These are phyloP conservation scores for Didymella lethalis DNA, from an alignment of 2,329 filamentous ascomycete species.

Conservation along the genomic window DNA sequence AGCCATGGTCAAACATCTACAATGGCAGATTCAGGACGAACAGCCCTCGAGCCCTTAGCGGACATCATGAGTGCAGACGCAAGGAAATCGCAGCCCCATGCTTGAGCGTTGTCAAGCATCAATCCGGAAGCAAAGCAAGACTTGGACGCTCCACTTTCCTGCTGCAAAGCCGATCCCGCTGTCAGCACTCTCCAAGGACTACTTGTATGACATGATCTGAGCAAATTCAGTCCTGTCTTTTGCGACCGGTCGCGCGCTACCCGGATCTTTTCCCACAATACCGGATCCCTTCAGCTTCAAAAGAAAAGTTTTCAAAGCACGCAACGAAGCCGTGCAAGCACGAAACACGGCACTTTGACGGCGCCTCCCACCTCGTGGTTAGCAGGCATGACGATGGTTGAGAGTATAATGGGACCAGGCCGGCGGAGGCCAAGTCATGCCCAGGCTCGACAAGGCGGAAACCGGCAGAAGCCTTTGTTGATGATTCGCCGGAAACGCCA, in stretches of 20 bases:
- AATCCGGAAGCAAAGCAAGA: conserved; percentile 1
- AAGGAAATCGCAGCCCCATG: background rate
- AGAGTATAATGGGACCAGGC: conserved; percentile 16
- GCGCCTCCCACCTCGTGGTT: conserved; percentile 5
- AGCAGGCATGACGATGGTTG: conserved; percentile 9
- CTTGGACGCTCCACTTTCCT: conserved; percentile 9
- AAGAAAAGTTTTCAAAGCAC: conserved; percentile 4
- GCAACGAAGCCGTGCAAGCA: conserved; percentile 17
- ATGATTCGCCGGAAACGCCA: conserved; percentile 31
- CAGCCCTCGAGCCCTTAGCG: background rate
- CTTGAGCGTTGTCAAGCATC: conserved; percentile 6
- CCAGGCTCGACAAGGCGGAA: conserved; percentile 39
- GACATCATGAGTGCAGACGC: background rate
- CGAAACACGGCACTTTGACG: conserved; percentile 6
- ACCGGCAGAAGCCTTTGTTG: conserved; percentile 27
- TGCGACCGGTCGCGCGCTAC: background rate
- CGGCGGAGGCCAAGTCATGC: conserved; percentile 38
- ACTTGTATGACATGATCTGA: background rate
- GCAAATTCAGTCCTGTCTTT: background rate
- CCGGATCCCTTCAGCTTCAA: background rate
- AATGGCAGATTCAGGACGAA: conserved; percentile 29
- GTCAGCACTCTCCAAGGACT: background rate
- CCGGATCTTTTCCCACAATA: background rate
- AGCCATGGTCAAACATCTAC: conserved; percentile 46
- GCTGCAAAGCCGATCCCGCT: conserved; percentile 14